These are phyloP conservation scores for Epichloe bromicola DNA, from an alignment of 2,329 filamentous ascomycete species.

Conservation along the genomic window DNA sequence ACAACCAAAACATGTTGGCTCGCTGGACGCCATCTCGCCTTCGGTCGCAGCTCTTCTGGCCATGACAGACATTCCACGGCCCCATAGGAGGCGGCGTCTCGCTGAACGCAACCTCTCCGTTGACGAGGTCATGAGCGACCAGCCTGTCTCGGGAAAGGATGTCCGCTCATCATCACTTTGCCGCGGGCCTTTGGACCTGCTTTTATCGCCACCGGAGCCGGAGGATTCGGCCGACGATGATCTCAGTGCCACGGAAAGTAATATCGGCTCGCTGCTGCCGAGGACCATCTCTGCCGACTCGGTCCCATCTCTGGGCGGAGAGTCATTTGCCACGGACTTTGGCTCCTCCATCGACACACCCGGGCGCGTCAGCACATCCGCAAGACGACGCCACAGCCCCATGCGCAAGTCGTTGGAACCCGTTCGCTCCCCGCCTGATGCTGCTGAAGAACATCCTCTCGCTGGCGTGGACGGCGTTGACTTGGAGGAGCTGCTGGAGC, in stretches of 20 bases:
- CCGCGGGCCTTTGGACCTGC: conserved; percentile 43
- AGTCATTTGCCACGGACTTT: conserved; percentile 38
- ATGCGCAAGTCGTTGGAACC: conserved; percentile 39
- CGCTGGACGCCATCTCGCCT: conserved; percentile 41
- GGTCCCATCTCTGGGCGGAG: conserved; percentile 43
- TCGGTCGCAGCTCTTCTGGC: conserved; percentile 49
- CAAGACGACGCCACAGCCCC: conserved; percentile 23
- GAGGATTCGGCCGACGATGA: conserved; percentile 42
- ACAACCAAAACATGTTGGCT: conserved; percentile 29
- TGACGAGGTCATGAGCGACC: conserved; percentile 41
- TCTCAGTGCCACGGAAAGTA: conserved; percentile 36
- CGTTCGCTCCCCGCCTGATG: conserved; percentile 41
- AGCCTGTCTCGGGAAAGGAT: conserved; percentile 44
- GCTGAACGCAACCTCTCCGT: conserved; percentile 31
- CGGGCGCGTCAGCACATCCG: conserved; percentile 22
- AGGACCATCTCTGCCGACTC: conserved; percentile 48
- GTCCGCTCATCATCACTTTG: conserved; percentile 40
- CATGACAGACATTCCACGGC: conserved; percentile 46
- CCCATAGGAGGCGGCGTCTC: conserved; percentile 16
- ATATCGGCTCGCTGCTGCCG: conserved; percentile 35
- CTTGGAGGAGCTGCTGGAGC: conserved; percentile 35
- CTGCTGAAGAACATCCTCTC: conserved; percentile 38
- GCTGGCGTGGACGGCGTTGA: conserved; percentile 27
- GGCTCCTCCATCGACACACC: conserved; percentile 38
- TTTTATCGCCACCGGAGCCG: conserved; percentile 49